Evolutionary conservation across 192 early-diverging fungal species (phyloP).

Genomic region (Oehlia diaphana): DNA sequence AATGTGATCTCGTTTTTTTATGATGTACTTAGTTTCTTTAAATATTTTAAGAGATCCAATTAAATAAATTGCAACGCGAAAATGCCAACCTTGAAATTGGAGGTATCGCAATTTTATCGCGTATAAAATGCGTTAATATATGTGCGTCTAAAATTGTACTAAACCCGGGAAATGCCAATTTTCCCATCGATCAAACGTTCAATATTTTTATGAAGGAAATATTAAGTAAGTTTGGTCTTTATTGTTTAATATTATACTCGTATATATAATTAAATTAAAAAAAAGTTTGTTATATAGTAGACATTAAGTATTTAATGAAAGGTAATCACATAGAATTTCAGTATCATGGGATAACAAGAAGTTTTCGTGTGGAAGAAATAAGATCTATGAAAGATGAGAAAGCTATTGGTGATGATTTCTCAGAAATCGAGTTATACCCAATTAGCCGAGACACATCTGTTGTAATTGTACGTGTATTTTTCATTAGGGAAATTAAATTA

Average conservation of each 20-base stretch:
- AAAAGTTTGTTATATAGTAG: slow-evolving; percentile 41
- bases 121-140: slow-evolving; percentile 33
- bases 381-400: slow-evolving; percentile 18
- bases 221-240: slow-evolving; percentile 48
- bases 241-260: not conserved
- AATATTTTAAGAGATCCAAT: slow-evolving; percentile 46
- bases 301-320: slow-evolving; percentile 55
- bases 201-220: slow-evolving; percentile 61
- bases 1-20: not conserved
- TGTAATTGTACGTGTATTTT: slow-evolving; percentile 29
- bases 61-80: slow-evolving; percentile 44
- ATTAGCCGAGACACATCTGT: slow-evolving; percentile 41
- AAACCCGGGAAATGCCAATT: slow-evolving; percentile 35
- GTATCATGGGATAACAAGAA: slow-evolving; percentile 53
- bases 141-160: slow-evolving; percentile 47
- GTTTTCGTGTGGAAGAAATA: slow-evolving; percentile 44
- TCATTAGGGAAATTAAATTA: not conserved
- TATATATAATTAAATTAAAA: slow-evolving; percentile 23
- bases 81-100: slow-evolving; percentile 52
- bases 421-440: slow-evolving; percentile 15
- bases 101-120: slow-evolving; percentile 37
- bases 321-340: slow-evolving; percentile 53
- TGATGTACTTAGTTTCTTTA: not conserved
- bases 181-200: slow-evolving; percentile 50
- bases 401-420: not conserved